Percentiles rank a stretch among this genome's conserved stretches.
Evolutionary conservation across 192 early-diverging fungal genomes (phyloP).

Genomic region (Coemansia sp.): DNA sequence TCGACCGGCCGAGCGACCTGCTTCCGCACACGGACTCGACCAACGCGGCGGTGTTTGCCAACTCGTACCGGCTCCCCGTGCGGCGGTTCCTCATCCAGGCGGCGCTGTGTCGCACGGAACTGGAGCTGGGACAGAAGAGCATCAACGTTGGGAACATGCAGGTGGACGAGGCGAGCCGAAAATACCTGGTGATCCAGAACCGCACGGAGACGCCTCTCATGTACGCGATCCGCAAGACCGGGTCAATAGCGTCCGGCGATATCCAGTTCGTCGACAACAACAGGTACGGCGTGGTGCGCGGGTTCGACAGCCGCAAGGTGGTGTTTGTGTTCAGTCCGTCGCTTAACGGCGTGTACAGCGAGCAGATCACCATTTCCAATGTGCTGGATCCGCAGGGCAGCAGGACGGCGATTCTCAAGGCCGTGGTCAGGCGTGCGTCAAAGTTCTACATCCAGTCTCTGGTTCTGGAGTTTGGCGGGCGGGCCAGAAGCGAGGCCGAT

Average conservation of each 20-base stretch:
- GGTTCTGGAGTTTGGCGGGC: slow-evolving; percentile 71
- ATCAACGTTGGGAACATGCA: slow-evolving; percentile 96
- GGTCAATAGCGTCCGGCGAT: slow-evolving; percentile 92
- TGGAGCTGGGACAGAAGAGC: slow-evolving; percentile 94
- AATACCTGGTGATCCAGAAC: slow-evolving; percentile 90
- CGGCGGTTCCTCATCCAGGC: slow-evolving; percentile 90
- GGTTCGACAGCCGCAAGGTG: slow-evolving; percentile 88
- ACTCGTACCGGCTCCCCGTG: slow-evolving; percentile 62
- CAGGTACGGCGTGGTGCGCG: slow-evolving; percentile 84
- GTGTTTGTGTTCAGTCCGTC: slow-evolving; percentile 93
- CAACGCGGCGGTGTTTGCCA: slow-evolving; percentile 33
- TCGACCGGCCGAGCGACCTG: slow-evolving; percentile 87
- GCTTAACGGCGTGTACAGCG: slow-evolving; percentile 83
- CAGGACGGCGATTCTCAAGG: slow-evolving; percentile 83
- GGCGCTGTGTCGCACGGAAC: slow-evolving; percentile 77
- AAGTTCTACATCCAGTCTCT: slow-evolving; percentile 81
- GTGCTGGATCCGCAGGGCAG: slow-evolving; percentile 82
- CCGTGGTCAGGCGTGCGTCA: slow-evolving; percentile 82
- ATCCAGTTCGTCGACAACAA: slow-evolving; percentile 71
- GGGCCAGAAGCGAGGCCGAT: not conserved
- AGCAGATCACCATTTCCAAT: slow-evolving; percentile 86
- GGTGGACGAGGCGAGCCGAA: slow-evolving; percentile 73
- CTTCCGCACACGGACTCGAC: slow-evolving; percentile 71
- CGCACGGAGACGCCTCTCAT: slow-evolving; percentile 86
- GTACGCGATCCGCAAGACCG: slow-evolving; percentile 92